Percentiles rank a stretch among this genome's conserved stretches.
These are phyloP conservation scores for Apiospora malaysiana DNA, from an alignment of 2,329 filamentous ascomycete genomes.

Conservation along the genomic window DNA sequence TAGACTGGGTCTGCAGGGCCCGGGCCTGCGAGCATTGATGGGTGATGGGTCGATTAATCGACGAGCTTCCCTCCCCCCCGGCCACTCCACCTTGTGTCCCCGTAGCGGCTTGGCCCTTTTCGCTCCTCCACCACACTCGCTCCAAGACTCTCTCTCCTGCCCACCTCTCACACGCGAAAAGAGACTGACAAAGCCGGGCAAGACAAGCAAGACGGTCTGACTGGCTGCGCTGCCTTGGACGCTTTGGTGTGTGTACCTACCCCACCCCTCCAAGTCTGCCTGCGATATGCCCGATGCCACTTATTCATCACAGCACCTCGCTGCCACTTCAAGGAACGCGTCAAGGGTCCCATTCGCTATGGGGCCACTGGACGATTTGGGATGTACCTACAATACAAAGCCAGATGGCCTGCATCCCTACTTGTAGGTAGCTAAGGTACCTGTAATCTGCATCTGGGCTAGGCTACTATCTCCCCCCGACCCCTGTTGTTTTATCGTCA, in stretches of 20 bases:
- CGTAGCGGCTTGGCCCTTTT: slow-evolving; percentile 2
- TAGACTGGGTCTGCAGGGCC: background rate
- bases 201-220: background rate
- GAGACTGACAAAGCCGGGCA: too few species aligned
- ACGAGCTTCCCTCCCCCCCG: background rate
- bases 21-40: background rate
- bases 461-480: background rate
- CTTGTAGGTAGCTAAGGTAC: background rate
- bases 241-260: background rate
- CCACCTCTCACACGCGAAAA: background rate
- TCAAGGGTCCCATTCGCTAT: slow-evolving; percentile 7
- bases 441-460: background rate
- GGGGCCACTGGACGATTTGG: background rate
- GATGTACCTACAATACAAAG: background rate
- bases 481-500: background rate
- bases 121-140: too few species aligned
- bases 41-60: slow-evolving; percentile 4
- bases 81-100: background rate
- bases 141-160: background rate
- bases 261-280: background rate
- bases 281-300: slow-evolving; percentile 15
- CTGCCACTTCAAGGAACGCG: background rate
- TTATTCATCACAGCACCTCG: slow-evolving; percentile 6
- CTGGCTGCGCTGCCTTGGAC: background rate
- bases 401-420: background rate